Evolutionary conservation across 306 rosid species (phyloP).

Genomic region (Ammopiptanthus mongolicus): DNA sequence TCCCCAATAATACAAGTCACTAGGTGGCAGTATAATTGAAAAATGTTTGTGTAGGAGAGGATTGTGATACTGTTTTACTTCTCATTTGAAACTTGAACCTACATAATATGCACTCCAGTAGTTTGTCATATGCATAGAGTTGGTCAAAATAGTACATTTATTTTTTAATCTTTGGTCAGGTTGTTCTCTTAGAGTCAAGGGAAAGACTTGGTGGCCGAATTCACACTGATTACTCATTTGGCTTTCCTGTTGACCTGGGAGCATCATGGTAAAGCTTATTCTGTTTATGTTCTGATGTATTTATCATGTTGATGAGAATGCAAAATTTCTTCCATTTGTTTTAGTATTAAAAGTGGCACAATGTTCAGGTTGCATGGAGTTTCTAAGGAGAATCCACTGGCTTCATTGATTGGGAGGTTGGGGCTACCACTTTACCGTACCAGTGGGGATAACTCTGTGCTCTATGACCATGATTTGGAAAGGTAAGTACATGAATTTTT

Average conservation of each 20-base stretch:
- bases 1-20: no score
- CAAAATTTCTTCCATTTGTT: background rate
- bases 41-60: no score
- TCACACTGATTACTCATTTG: slow-evolving; percentile 86
- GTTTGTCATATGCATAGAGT: no score
- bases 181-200: slow-evolving; percentile 78
- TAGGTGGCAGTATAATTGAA: no score
- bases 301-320: background rate
- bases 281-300: background rate
- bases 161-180: slow-evolving; percentile 40
- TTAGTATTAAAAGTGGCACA: background rate
- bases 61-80: no score
- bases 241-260: slow-evolving; percentile 94
- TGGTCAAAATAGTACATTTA: background rate
- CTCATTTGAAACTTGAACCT: no score
- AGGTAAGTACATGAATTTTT: slow-evolving; percentile 43
- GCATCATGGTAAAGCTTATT: slow-evolving; percentile 73
- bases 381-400: slow-evolving; percentile 90
- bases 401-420: slow-evolving; percentile 82
- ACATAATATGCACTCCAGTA: no score
- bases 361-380: slow-evolving; percentile 93
- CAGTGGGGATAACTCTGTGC: slow-evolving; percentile 92
- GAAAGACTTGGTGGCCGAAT: slow-evolving; percentile 94
- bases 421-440: slow-evolving; percentile 98
- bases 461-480: slow-evolving; percentile 96